phyloP scores from a whole-genome alignment of 1,139 yeast species.

The Candida frijolesensis region DNA sequence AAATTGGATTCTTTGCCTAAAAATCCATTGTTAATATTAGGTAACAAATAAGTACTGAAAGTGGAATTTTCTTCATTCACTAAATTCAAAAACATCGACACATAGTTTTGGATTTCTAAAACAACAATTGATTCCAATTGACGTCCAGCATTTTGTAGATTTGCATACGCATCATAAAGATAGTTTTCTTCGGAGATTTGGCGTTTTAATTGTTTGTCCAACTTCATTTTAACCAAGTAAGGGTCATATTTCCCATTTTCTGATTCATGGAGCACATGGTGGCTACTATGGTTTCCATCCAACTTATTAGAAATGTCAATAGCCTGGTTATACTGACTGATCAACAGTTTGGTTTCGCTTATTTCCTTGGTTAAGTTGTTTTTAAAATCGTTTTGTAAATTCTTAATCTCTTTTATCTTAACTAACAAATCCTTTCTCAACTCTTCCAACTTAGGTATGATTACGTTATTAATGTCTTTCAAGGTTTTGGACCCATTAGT shows the following conservation, averaged over 20 bases:
- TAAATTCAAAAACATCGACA: constrained; percentile 69
- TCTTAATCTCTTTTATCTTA: constrained; percentile 85
- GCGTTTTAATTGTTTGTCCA: constrained; percentile 76
- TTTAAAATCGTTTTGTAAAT: constrained; percentile 80
- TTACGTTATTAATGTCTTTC: constrained; percentile 66
- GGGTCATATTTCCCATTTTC: constrained; percentile 72
- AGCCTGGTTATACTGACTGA: constrained; percentile 50
- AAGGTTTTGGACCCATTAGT: constrained; percentile 65
- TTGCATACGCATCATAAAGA: constrained; percentile 83
- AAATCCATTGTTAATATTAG: constrained; percentile 72
- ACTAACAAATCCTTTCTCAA: constrained; percentile 78
- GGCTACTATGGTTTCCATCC: constrained; percentile 22
- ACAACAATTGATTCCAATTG: constrained; percentile 89
- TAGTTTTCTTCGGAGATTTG: constrained; percentile 85
- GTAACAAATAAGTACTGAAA: constrained; percentile 63
- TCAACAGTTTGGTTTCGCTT: constrained; percentile 56
- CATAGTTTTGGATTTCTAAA: constrained; percentile 79
- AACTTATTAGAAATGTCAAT: constrained; percentile 39
- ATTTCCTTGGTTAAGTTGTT: constrained; percentile 72
- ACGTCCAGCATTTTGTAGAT: constrained; percentile 84
- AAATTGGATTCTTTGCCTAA: constrained; percentile 73
- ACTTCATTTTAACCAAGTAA: constrained; percentile 65
- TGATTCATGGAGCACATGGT: constrained; percentile 19
- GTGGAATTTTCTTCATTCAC: constrained; percentile 70
- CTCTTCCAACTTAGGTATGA: constrained; percentile 85